Conservation (phyloP, 306 rosid genomes). For the Cucumis melo region DNA sequence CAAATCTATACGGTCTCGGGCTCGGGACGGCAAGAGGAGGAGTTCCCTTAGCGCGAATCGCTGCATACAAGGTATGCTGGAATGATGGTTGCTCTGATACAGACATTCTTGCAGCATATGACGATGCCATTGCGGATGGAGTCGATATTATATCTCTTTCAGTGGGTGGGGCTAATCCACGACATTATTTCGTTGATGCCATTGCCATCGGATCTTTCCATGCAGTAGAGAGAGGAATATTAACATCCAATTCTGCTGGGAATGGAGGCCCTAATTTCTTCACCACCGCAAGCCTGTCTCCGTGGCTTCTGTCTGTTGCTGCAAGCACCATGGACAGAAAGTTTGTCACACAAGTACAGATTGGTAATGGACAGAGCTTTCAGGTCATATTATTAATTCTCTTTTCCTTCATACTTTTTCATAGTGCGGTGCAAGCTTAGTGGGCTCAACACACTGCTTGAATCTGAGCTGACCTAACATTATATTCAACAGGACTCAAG, state of each 20-base stretch:
- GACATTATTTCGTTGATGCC: not conserved
- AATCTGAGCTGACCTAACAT: too few species aligned
- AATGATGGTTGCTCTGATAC: not conserved
- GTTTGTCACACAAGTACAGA: not conserved
- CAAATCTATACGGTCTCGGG: constrained; percentile 15
- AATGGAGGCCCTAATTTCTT: not conserved
- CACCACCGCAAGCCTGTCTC: not conserved
- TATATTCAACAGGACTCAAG: too few species aligned
- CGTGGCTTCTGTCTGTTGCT: not conserved
- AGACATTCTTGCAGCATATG: constrained; percentile 18
- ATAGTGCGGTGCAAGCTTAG: too few species aligned
- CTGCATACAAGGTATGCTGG: constrained; percentile 29
- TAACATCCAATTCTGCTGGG: not conserved
- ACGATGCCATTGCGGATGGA: constrained; percentile 33
- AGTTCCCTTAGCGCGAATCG: constrained; percentile 17
- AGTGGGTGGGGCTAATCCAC: not conserved
- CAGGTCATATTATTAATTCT: not conserved
- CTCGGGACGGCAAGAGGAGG: constrained; percentile 24
- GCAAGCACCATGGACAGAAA: not conserved
- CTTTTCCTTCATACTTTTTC: too few species aligned
- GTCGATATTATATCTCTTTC: constrained; percentile 29
- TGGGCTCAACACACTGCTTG: too few species aligned
- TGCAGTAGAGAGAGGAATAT: constrained; percentile 15
- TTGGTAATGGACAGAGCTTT: not conserved
- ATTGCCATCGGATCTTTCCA: constrained; percentile 40